Evolutionary conservation across 73 alveolate species (phyloP), one percentile per base, ranked within the genome.

Genomic region (Paramecium octaurelia): DNA sequence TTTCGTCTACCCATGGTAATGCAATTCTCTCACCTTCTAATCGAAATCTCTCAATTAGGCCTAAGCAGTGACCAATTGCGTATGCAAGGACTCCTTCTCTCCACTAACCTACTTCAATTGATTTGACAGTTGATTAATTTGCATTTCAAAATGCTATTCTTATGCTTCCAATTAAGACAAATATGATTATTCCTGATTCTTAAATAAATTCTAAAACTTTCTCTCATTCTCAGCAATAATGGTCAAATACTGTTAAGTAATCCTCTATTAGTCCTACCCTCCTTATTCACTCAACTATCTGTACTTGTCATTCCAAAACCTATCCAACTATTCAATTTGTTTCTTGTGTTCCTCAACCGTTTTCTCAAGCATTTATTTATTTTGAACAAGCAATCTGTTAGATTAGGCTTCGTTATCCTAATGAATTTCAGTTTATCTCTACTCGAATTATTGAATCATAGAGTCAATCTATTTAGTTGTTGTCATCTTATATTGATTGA

Each of bases 31-130:
- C 1, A 64, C 84, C 4, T 14, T 27, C 12, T 64, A 64, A 31
- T 64, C 84, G n/a, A 64, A 64, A 64, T 64, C 84, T n/a, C 84
- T 64, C n/a, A 64, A 64, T 24, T 64, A 34, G 0, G 84, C 84
- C 31, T 64, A 64, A 6, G 84, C 84, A 31, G 84, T 64, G 3
- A 34, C 54, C 7, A 64, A 34, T 64, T 64, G n/a, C 9, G 84
- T 31, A 64, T 64, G 84, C 2, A 31, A 64, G 14, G 84, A 64
- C 27, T 64, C 84, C 24, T 64, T 64, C 3, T 64, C 84, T 9
- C 84, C 84, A 64, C 50, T 64, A 0, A 34, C 35, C 48, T 64
- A 64, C 27, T 24, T 64, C 31, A 64, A 64, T 34, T 64, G n/a
- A 64, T 31, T 64, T 11, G 84, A 27, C n/a, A 64, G 9, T 64